phyloP scores from a whole-genome alignment of 208 protist species.

The Leishmania tropica region DNA sequence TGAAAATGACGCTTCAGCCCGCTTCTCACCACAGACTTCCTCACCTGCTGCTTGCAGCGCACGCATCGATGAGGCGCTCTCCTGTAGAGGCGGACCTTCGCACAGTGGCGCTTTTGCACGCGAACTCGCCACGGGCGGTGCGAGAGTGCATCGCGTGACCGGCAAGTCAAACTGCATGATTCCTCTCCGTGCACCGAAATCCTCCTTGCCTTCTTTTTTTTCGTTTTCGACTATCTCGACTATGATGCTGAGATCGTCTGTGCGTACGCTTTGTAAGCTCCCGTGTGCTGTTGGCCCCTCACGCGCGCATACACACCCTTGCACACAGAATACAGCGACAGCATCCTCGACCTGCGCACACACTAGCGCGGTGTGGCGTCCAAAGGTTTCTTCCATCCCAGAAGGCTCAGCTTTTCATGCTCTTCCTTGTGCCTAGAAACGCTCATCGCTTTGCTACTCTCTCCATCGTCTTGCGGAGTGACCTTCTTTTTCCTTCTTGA shows the following conservation, averaged over 20 bases:
- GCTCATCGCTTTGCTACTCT: neutral
- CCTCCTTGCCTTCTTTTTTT: neutral
- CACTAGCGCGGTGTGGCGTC: neutral
- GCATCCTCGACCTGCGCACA: neutral
- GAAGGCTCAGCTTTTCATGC: neutral
- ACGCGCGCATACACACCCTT: neutral
- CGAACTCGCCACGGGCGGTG: neutral
- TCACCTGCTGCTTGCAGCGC: neutral
- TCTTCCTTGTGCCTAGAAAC: neutral
- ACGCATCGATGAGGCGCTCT: neutral
- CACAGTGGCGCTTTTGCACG: neutral
- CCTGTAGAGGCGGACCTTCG: neutral
- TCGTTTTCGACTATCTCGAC: neutral
- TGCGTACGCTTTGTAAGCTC: neutral
- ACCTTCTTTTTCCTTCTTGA: neutral
- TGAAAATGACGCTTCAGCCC: neutral
- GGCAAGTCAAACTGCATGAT: conserved; percentile 4
- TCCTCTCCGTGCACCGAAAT: neutral
- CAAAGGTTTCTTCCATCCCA: neutral
- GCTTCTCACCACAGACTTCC: neutral
- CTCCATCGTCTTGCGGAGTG: neutral
- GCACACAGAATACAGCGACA: neutral
- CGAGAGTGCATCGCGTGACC: neutral
- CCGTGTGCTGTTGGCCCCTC: neutral
- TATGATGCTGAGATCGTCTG: neutral